Evolutionary conservation across 306 rosid genomes (phyloP), one percentile per base, ranked within the genome.

Genomic region (Benincasa hispida): DNA sequence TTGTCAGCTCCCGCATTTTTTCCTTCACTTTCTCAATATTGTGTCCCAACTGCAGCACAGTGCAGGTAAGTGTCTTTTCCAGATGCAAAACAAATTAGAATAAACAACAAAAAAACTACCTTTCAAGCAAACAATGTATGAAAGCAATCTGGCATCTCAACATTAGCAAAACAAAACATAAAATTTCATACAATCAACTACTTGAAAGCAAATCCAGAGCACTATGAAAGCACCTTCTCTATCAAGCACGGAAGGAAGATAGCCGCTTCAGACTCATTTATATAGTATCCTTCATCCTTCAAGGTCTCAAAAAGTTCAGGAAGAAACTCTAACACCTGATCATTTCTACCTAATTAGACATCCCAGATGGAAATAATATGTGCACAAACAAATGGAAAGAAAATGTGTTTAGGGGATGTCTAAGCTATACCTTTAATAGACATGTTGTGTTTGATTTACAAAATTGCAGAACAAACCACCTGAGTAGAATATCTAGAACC

Each of bases 381-480:
- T 42, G 17, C 34, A 15, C 5, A 54, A n/a, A 17, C 12, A 54
- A 60, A 35, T 41, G n/a, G 10, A n/a, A 66, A 73, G 65, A 45
- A 79, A 19, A 19, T 35, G 56, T 42, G 17, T 24, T 27, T 72
- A 62, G 39, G 17, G 75, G 22, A 65, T 54, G 48, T 15, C 19
- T 75, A 79, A 30, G 75, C 17, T n/a, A 60, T 69, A 92, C 99
- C 99, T 95, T 95, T 81, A 95, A 79, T 63, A 95, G 88, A 82
- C 98, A 90, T 66, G 99, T 95, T 70, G 99, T 95, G 84, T 95
- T 95, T 10, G 98, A 95, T 86, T 92, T 95, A 90, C 98, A 95
- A 82, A 95, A 95, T 84, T 92, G 99, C 85, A 92, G 82, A 73
- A 85, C 97, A 88, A 90, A 86, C 99, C 99, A 95, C 86, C 91